Conservation (phyloP, 257 asterid species). For the Plantago major region DNA sequence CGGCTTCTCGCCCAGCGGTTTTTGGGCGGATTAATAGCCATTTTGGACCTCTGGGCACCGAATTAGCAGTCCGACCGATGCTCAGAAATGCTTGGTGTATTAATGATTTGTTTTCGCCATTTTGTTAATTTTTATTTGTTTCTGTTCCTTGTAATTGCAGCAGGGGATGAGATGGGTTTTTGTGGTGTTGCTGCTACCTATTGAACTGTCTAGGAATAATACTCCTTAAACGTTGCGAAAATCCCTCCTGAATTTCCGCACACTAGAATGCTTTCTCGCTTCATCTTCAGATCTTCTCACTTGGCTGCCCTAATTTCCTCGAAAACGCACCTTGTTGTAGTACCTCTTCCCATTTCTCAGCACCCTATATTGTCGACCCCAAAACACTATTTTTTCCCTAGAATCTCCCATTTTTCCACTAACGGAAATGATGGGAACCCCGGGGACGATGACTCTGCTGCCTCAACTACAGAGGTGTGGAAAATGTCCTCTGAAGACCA, state of each 20-base stretch:
- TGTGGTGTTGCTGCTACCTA: too few species aligned
- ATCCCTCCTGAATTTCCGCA: too few species aligned
- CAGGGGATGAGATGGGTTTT: too few species aligned
- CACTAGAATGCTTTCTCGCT: slow-evolving; percentile 66
- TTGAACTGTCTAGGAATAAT: too few species aligned
- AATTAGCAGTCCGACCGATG: too few species aligned
- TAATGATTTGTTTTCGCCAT: too few species aligned
- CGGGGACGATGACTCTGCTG: slow-evolving; percentile 35
- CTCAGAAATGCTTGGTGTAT: too few species aligned
- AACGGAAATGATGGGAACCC: slow-evolving; percentile 35
- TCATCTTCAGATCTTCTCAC: slow-evolving; percentile 55
- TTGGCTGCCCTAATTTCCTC: slow-evolving; percentile 37
- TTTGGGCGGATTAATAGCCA: too few species aligned
- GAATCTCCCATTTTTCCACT: slow-evolving; percentile 47
- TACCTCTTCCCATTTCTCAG: slow-evolving; percentile 22
- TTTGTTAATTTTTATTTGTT: not conserved
- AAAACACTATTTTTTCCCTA: slow-evolving; percentile 21
- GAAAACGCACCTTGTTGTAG: slow-evolving; percentile 27
- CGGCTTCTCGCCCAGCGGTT: too few species aligned
- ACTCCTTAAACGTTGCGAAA: too few species aligned
- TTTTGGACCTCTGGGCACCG: too few species aligned
- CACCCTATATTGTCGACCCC: slow-evolving; percentile 21
- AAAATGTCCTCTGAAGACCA: slow-evolving; percentile 50
- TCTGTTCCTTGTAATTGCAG: too few species aligned
- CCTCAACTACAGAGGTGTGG: slow-evolving; percentile 61